Base-by-base conservation (phyloP, 2,329 filamentous ascomycete genomes). In the Exophiala aquamarina region DNA sequence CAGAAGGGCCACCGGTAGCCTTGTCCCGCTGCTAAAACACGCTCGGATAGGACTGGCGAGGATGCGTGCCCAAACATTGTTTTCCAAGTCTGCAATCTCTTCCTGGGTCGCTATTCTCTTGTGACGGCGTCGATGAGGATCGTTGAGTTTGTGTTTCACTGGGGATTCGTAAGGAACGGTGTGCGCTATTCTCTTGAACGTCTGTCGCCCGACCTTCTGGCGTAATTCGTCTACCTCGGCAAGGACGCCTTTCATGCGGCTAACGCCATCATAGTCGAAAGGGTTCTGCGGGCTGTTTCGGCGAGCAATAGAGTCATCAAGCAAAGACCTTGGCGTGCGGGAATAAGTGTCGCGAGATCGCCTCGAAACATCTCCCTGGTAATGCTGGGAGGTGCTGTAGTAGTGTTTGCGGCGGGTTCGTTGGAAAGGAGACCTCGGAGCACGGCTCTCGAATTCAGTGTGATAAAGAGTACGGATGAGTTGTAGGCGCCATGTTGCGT, bases 21-120 rank as follows among this genome's bases (percentile, higher is more conserved):
- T 49, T n/a, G 54, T 40, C 26, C 44, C 44, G 28, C 49, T 58
- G 10, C 42, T 51, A 26, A 48, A 40, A 34, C 54, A 56, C 11
- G 41, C 21, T 23, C 57, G 33, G 14, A 59, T 21, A 1, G 57
- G 50, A 31, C 37, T 41, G 15, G 53, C 53, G 9, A 59, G 45
- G n/a, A 57, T 57, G 32, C 47, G 43, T 14, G 57, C 57, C 53
- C 53, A 59, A 4, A 51, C 48, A 37, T 59, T 57, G 19, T 56
- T 48, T 26, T 41, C 41, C 20, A 58, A 36, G n/a, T 33, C 28
- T 41, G 44, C 45, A 21, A 34, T 36, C 17, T 43, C 39, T 47
- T 54, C 52, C 21, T 38, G 23, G 21, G 34, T 34, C 17, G 26
- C 23, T 18, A 32, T 20, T 38, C 39, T 39, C 15, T 39, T 47